These are phyloP conservation scores for Hygrocybe punicea DNA, from an alignment of 768 basidiomycete genomes.

Conservation along the genomic window DNA sequence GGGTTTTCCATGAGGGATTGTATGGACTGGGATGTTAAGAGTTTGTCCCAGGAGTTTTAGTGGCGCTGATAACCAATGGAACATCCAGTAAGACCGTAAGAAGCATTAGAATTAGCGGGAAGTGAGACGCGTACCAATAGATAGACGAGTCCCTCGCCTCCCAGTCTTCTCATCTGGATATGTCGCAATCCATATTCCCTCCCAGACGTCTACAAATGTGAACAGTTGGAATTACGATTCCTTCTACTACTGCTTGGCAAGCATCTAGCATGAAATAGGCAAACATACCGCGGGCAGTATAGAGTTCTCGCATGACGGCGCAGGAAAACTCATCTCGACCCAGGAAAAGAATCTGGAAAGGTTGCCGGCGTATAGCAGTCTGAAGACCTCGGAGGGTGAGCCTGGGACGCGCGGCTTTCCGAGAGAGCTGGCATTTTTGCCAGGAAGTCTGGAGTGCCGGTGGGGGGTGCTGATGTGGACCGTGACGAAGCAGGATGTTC, in stretches of 20 bases:
- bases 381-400: not conserved
- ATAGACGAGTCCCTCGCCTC: constrained; percentile 47
- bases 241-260: not conserved
- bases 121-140: not conserved
- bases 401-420: not conserved
- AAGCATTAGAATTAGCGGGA: not conserved
- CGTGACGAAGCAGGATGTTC: too few relatives aligned
- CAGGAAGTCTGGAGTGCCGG: too few relatives aligned
- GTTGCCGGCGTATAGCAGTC: not conserved
- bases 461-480: too few relatives aligned
- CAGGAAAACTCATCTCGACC: constrained; percentile 90
- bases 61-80: constrained; percentile 51
- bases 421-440: not conserved
- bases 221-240: constrained; percentile 2
- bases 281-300: constrained; percentile 55
- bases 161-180: constrained; percentile 65
- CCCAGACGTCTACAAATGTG: constrained; percentile 67
- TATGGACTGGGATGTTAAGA: constrained; percentile 51
- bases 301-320: constrained; percentile 59
- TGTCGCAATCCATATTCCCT: constrained; percentile 62
- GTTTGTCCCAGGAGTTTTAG: constrained; percentile 57
- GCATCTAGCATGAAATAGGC: not conserved
- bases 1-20: constrained; percentile 55
- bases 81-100: not conserved
- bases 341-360: constrained; percentile 77